These are phyloP conservation scores for Gamsiella multidivaricata DNA, from an alignment of 192 early-diverging fungal genomes.

Conservation along the genomic window DNA sequence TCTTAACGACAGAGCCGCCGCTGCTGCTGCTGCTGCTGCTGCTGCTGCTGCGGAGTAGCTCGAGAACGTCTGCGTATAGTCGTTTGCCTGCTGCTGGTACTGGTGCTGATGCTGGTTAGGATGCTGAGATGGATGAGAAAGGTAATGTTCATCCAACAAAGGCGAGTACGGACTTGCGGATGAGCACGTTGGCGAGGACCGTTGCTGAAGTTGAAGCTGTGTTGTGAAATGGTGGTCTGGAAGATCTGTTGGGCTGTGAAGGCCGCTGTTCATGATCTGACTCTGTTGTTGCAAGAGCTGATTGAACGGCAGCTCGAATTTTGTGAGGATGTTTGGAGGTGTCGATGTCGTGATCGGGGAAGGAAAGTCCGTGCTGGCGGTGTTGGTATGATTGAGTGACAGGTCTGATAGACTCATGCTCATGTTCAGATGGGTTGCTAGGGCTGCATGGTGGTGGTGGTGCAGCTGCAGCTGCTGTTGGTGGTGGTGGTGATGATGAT, in stretches of 20 bases:
- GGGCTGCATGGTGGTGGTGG: conserved; percentile 23
- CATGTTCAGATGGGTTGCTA: conserved; percentile 40
- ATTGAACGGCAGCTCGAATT: conserved; percentile 30
- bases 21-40: conserved; percentile 3
- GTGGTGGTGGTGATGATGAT: conserved; percentile 14
- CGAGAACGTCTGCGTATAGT: conserved; percentile 8
- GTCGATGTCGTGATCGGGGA: conserved; percentile 7
- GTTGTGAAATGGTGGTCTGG: conserved; percentile 27
- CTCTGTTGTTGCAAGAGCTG: conserved; percentile 30
- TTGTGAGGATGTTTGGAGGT: conserved; percentile 13
- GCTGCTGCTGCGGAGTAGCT: conserved; percentile 12
- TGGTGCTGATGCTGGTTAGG: conserved; percentile 5
- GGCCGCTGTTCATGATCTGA: conserved; percentile 10
- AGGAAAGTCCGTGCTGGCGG: neutral
- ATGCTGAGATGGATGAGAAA: too few relatives aligned
- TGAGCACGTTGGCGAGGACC: conserved; percentile 20
- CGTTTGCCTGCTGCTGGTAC: neutral
- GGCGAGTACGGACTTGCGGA: conserved; percentile 19
- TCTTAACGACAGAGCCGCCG: conserved; percentile 7
- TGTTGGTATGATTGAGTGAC: conserved; percentile 8
- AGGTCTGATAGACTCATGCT: conserved; percentile 38
- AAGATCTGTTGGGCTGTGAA: conserved; percentile 33
- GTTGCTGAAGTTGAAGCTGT: neutral
- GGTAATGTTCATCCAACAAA: conserved; percentile 4
- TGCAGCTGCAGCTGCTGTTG: conserved; percentile 33